These are phyloP conservation scores for Trichosporon sp. DNA, from an alignment of 1,284 basidiomycete species.

Conservation along the genomic window DNA sequence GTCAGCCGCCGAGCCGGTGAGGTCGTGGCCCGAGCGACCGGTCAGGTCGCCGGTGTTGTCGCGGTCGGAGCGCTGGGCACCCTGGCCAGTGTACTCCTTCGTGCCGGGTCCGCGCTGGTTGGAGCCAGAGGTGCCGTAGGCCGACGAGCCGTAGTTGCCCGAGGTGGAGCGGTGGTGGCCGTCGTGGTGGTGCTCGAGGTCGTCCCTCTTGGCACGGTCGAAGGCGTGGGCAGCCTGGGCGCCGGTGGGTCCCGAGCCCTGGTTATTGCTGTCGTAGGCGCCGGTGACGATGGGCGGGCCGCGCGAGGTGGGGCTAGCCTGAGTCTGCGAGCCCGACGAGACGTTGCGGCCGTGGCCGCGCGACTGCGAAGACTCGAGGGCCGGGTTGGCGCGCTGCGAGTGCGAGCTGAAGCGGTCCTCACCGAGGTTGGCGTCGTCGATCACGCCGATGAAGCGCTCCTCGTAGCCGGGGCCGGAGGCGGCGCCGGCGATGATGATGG, in stretches of 20 bases:
- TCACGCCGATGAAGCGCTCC: background rate
- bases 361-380: background rate
- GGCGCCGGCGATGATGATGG: background rate
- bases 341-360: background rate
- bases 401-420: background rate
- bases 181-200: background rate
- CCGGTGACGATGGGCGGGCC: background rate
- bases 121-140: background rate
- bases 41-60: slow-evolving; percentile 2
- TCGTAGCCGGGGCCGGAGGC: background rate
- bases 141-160: background rate
- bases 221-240: background rate
- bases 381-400: background rate
- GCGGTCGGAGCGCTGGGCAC: background rate
- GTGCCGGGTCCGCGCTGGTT: background rate
- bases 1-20: background rate
- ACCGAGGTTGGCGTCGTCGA: background rate
- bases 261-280: background rate
- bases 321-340: background rate
- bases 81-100: background rate
- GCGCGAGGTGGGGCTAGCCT: background rate
- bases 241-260: background rate
- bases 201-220: background rate
- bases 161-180: background rate
- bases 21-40: background rate